phyloP scores from a whole-genome alignment of 176 grass and related monocot species.

The Triticum aestivum region IWGSC_CS_RefSeq_v2.1 NC_057799.1:530595016-530595515 shows the following conservation, averaged over 20 bases:
- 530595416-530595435: neutral
- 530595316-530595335: neutral
- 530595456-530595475: neutral
- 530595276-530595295: neutral
- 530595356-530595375: neutral
- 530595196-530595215: neutral
- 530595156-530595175: neutral
- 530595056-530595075: neutral
- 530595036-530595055: conserved; percentile 3
- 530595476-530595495: neutral
- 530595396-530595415: neutral
- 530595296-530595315: neutral
- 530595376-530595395: neutral
- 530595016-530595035: neutral
- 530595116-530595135: neutral
- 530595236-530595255: neutral
- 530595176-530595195: neutral
- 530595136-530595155: neutral
- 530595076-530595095: neutral
- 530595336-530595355: neutral
- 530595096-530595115: neutral
- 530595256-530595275: neutral
- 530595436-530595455: neutral
- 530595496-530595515: neutral
- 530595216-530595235: neutral